phyloP scores from a whole-genome alignment of 2,329 filamentous ascomycete species.

The Thermothelomyces thermophilus region DNA sequence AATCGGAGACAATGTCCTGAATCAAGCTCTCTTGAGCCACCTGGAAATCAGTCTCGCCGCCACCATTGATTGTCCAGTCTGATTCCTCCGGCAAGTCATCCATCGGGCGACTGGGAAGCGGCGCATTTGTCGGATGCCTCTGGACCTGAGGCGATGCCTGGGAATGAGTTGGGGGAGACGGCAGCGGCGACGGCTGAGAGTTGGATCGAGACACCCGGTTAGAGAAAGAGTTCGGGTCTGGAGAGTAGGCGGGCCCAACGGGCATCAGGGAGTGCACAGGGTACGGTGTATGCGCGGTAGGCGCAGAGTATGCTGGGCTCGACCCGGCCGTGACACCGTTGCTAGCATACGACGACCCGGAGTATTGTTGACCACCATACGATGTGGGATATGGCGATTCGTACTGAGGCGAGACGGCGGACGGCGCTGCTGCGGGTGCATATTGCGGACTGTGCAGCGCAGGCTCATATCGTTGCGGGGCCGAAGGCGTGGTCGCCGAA shows the following conservation, averaged over 20 bases:
- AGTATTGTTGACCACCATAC: slow-evolving; percentile 28
- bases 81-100: slow-evolving; percentile 39
- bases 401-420: slow-evolving; percentile 24
- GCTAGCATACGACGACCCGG: slow-evolving; percentile 31
- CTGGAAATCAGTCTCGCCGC: slow-evolving; percentile 33
- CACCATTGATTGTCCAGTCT: slow-evolving; percentile 36
- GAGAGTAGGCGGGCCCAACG: slow-evolving; percentile 44
- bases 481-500: slow-evolving; percentile 28
- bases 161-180: slow-evolving; percentile 38
- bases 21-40: slow-evolving; percentile 48
- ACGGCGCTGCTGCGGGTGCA: slow-evolving; percentile 24
- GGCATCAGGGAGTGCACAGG: slow-evolving; percentile 48
- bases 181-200: slow-evolving; percentile 43
- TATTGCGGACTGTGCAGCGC: slow-evolving; percentile 34
- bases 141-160: slow-evolving; percentile 43
- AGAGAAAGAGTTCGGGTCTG: slow-evolving; percentile 41
- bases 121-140: slow-evolving; percentile 54
- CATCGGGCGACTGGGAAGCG: slow-evolving; percentile 49
- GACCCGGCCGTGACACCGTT: slow-evolving; percentile 36
- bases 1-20: slow-evolving; percentile 51
- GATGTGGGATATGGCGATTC: slow-evolving; percentile 23
- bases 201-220: slow-evolving; percentile 42
- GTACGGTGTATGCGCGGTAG: slow-evolving; percentile 43
- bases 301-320: slow-evolving; percentile 31
- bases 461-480: slow-evolving; percentile 37